Base-by-base conservation (phyloP, 2,329 filamentous ascomycete genomes). In the Plectosphaerella plurivora region DNA sequence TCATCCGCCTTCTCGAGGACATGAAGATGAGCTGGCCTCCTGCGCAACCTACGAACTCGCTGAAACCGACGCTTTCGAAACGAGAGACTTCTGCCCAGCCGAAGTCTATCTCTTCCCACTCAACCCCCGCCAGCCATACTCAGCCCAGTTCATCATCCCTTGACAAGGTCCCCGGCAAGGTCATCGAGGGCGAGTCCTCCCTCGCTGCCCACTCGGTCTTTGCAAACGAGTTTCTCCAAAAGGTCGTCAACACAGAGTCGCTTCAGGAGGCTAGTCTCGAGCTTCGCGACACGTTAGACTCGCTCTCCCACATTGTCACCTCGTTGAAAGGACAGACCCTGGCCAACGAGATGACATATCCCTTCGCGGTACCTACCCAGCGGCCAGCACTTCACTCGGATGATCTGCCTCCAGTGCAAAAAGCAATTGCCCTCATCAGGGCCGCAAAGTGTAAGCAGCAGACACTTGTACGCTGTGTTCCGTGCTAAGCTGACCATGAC, bases 131-230 rank as follows among this genome's bases (percentile, higher is more conserved):
- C 44, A 37, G 20, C 6, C 20, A 28, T n/a, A 20, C 15, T 5
- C 46, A 28, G 7, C 16, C 52, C 55, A 44, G 53, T 48, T n/a
- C 54, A 6, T 33, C 28, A 33, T 33, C 28, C 3, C 28, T 33
- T 3, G 53, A 58, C 28, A 46, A 57, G 45, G 52, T 60, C 18
- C 62, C 63, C 5, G 65, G 61, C n/a, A 61, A 63, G 5, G 62
- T 69, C 3, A 61, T 76, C 9, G 73, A 76, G 45, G 74, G 73
- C 8, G 71, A 73, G 53, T 74, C 73, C 3, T 76, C 73, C 2
- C 56, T 77, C 22, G 67, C 73, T 7, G 74, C 74, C 2, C 74
- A 77, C 51, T 73, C 73, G 2, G 68, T 67, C 12, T 77, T 77
- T 55, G 74, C 74, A 35, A 74, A 70, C 20, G 70, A 76, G 47